Conservation (phyloP, 1,139 yeast species). For the Eremothecium coryli region DNA sequence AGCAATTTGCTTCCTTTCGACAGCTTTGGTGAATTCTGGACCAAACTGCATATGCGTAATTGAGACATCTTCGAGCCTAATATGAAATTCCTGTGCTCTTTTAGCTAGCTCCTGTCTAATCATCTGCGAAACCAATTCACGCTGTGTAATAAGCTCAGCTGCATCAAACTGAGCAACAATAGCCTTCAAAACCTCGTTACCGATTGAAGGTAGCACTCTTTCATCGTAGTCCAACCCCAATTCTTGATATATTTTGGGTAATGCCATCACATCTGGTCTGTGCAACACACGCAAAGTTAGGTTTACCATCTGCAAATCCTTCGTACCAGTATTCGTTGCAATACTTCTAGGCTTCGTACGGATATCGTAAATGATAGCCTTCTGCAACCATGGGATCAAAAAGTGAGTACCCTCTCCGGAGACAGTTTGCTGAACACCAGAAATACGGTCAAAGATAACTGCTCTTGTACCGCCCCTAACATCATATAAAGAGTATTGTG, state of each 20-base stretch:
- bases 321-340: conserved; percentile 92
- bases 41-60: conserved; percentile 98
- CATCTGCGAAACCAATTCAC: conserved; percentile 87
- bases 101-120: conserved; percentile 79
- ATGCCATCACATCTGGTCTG: conserved; percentile 77
- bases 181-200: conserved; percentile 89
- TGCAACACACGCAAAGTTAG: conserved; percentile 87
- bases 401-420: conserved; percentile 97
- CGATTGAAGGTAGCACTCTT: conserved; percentile 92
- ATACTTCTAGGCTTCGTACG: conserved; percentile 89
- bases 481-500: conserved; percentile 74
- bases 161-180: conserved; percentile 98
- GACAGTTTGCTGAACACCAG: conserved; percentile 79
- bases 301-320: conserved; percentile 92
- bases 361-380: conserved; percentile 82
- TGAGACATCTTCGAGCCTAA: conserved; percentile 90
- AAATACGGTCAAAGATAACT: conserved; percentile 83
- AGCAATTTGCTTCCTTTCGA: conserved; percentile 97
- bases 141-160: conserved; percentile 91
- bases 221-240: conserved; percentile 95
- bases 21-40: conserved; percentile 93
- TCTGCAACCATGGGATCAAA: conserved; percentile 91
- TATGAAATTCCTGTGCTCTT: conserved; percentile 83
- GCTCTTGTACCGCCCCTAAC: conserved; percentile 96
- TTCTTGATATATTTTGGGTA: conserved; percentile 82